Evolutionary conservation across 2,329 filamentous ascomycete genomes (phyloP), one percentile per base, ranked within the genome.

Genomic region (Pseudogymnoascus verrucosus): DNA sequence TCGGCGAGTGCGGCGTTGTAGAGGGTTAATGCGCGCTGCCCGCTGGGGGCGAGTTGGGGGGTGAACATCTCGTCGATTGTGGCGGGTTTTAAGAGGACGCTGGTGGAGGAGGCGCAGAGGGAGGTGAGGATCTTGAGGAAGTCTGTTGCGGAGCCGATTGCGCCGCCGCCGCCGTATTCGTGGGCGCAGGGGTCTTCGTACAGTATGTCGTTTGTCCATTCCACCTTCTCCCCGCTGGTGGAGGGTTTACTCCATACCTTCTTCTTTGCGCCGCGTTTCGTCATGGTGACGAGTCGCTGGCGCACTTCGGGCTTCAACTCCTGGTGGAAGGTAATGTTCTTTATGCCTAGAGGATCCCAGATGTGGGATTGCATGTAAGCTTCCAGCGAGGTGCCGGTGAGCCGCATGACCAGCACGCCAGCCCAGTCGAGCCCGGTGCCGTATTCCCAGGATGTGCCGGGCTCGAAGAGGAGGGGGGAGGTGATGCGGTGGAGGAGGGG

Each of bases 371-470:
- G 37, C 68, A 70, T 69, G 51, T 68, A 69, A 0, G 39, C 34
- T 47, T 70, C 66, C 1, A 72, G 64, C 23, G 64, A 62, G 0
- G 36, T 64, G 10, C 65, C 64, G 28, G 63, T 67, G 1, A 67
- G 37, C 8, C 82, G 76, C 67, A 83, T 78, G 0, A 85, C 69
- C 0, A 77, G 74, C 2, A 81, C 69, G 1, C 83, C 82, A 0
- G 79, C 82, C 82, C 82, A 85, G 68, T 85, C 82, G 6, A 84
- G 74, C 10, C 72, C 72, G 5, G 76, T 75, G 1, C 82, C 78
- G 21, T 89, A 89, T 64, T 84, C 78, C 82, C 84, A 89, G 2
- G 76, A 76, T 23, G 81, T 78, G 0, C 86, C 86, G 0, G 87
- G 87, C 67, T 89, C 85, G 67, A 86, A 86, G 0, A 88, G 71